Conservation (phyloP, 2,329 filamentous ascomycete genomes). For the Pseudogymnoascus sp. region DNA sequence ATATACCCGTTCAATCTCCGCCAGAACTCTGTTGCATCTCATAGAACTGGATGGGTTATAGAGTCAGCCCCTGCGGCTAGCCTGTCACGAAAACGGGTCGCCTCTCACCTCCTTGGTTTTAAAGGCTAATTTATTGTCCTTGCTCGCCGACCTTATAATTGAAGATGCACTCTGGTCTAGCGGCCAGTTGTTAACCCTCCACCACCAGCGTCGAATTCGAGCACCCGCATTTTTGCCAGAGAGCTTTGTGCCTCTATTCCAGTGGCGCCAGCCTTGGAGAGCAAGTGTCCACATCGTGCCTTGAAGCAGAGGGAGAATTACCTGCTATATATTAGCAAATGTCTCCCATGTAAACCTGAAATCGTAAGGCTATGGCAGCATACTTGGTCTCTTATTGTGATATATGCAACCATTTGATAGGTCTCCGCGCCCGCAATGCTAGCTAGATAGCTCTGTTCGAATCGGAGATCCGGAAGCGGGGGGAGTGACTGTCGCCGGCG, state of each 20-base stretch:
- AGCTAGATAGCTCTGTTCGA: conserved; percentile 95
- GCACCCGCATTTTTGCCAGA: conserved; percentile 72
- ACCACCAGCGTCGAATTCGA: conserved; percentile 85
- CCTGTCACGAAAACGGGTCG: conserved; percentile 1
- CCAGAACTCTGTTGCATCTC: conserved; percentile 9
- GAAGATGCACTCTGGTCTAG: conserved; percentile 1
- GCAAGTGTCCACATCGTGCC: conserved; percentile 83
- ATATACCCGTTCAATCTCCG: neutral
- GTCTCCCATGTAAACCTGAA: neutral
- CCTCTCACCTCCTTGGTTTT: conserved; percentile 10
- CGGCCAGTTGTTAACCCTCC: conserved; percentile 81
- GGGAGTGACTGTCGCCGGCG: conserved; percentile 48
- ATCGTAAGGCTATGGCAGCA: conserved; percentile 14
- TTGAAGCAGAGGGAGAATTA: conserved; percentile 80
- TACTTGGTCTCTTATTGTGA: conserved; percentile 86
- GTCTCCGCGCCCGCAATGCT: conserved; percentile 75
- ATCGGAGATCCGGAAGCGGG: conserved; percentile 79
- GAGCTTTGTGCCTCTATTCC: conserved; percentile 73
- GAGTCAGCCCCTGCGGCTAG: neutral
- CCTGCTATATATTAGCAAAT: conserved; percentile 37
- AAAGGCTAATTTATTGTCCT: conserved; percentile 2
- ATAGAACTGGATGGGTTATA: neutral
- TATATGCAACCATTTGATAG: conserved; percentile 72
- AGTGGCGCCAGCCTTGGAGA: conserved; percentile 80
- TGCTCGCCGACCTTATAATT: neutral